These are phyloP conservation scores for Syzygium aqueum DNA, from an alignment of 345 rosid species.

Conservation along the genomic window DNA sequence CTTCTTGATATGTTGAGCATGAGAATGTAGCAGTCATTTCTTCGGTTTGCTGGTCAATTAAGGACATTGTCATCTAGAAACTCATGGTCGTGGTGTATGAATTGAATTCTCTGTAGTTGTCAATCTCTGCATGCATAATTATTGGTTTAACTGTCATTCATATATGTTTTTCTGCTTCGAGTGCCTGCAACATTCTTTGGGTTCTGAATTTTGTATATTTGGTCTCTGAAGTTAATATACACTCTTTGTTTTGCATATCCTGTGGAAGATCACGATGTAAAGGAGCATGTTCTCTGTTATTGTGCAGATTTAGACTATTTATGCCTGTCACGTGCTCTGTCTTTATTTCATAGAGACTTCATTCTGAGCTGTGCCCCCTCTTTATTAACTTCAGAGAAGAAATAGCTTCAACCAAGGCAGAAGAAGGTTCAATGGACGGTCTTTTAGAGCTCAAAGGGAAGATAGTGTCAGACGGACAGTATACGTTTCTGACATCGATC, in stretches of 20 bases:
- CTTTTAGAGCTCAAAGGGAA: constrained; percentile 52
- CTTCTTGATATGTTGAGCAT: background rate
- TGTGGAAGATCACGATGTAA: background rate
- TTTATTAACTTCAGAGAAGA: constrained; percentile 39
- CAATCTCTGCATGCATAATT: background rate
- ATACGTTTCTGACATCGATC: constrained; percentile 59
- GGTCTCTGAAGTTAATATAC: background rate
- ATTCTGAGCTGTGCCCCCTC: background rate
- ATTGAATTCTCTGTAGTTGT: background rate
- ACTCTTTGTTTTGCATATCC: background rate
- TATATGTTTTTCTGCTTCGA: background rate
- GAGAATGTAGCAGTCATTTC: background rate
- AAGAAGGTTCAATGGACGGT: constrained; percentile 51
- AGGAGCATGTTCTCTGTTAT: background rate
- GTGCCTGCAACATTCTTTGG: background rate
- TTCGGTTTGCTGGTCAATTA: background rate
- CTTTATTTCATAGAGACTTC: background rate
- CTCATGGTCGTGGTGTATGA: background rate
- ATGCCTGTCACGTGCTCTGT: background rate
- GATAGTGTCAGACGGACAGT: constrained; percentile 56
- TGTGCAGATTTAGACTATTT: background rate
- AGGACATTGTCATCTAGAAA: background rate
- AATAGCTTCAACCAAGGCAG: constrained; percentile 47
- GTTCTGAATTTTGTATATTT: background rate
- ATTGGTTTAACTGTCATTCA: background rate